Evolutionary conservation across 2,329 filamentous ascomycete species (phyloP), one percentile per base, ranked within the genome.

Genomic region (Blastomyces gilchristii): DNA sequence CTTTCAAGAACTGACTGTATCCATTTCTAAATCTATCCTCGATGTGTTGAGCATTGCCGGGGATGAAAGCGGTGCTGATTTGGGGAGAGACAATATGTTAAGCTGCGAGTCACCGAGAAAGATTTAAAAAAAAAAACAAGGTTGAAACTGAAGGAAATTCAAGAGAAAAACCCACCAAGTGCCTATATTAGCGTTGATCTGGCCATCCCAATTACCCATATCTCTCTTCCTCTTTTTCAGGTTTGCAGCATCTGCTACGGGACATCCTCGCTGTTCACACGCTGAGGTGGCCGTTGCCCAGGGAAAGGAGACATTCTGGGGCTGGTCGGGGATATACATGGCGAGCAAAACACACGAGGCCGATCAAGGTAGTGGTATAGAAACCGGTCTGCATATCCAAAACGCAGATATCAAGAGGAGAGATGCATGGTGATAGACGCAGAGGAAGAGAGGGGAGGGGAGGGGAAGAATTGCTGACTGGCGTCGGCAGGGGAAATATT

Each of bases 151-250:
- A 57, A n/a, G 28, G 25, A 28, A 16, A n/a, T 34, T n/a, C 31
- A 45, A 18, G 25, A 16, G 11, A 34, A 64, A 8, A 25, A 16
- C 65, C 60, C 63, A 70, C 66, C 63, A 64, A 56, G 66, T 64
- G 22, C 49, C 54, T n/a, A 62, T 25, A 47, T 66, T 64, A 12
- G 49, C 54, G 14, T 60, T 31, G 39, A 67, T 62, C n/a, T 67
- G 59, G 39, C 60, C 39, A n/a, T 66, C 67, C n/a, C 65, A 59
- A 34, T 64, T 53, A 2, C 47, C 34, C 18, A 58, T 54, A 57
- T 72, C 70, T 58, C 70, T 67, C 52, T 71, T 72, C 34, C 71
- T 63, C 62, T 73, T 72, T 43, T 67, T 71, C 22, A 69, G 47
- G 45, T 60, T 64, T 4, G 63, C 43, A 22, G 66, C 43, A 59